Evolutionary conservation across 768 basidiomycete genomes (phyloP).

Genomic region (Macrolepiota fuliginosa): DNA sequence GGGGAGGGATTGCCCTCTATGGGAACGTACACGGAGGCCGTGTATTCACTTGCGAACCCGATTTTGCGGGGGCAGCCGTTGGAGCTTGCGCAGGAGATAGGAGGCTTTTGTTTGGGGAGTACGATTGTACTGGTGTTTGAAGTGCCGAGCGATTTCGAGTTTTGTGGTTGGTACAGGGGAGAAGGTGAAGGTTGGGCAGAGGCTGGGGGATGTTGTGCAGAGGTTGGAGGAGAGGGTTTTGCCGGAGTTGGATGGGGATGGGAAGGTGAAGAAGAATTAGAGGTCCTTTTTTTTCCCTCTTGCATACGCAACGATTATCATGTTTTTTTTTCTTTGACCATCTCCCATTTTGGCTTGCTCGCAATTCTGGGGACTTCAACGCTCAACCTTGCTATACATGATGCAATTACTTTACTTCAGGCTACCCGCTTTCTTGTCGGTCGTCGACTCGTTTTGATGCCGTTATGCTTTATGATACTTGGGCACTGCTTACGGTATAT

Average conservation of each 20-base stretch:
- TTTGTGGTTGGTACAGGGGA: conserved; percentile 73
- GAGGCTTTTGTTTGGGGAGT: conserved; percentile 92
- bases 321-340: not conserved
- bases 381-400: not conserved
- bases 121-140: conserved; percentile 99
- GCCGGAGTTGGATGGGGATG: conserved; percentile 13
- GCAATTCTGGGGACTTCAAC: not conserved
- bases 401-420: not conserved
- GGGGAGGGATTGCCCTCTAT: conserved; percentile 65
- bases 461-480: not conserved
- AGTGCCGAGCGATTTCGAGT: conserved; percentile 82
- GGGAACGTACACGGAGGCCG: conserved; percentile 90
- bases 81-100: conserved; percentile 90
- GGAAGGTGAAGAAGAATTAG: not conserved
- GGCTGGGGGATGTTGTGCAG: conserved; percentile 58
- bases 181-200: conserved; percentile 85
- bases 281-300: not conserved
- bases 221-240: conserved; percentile 21
- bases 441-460: not conserved
- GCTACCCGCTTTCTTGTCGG: not conserved
- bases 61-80: conserved; percentile 88
- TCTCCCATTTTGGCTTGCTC: not conserved
- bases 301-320: not conserved
- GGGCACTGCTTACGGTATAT: not conserved
- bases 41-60: conserved; percentile 81